Evolutionary conservation across 495 filamentous ascomycete genomes (phyloP).

Genomic region (Platismatia glauca): DNA sequence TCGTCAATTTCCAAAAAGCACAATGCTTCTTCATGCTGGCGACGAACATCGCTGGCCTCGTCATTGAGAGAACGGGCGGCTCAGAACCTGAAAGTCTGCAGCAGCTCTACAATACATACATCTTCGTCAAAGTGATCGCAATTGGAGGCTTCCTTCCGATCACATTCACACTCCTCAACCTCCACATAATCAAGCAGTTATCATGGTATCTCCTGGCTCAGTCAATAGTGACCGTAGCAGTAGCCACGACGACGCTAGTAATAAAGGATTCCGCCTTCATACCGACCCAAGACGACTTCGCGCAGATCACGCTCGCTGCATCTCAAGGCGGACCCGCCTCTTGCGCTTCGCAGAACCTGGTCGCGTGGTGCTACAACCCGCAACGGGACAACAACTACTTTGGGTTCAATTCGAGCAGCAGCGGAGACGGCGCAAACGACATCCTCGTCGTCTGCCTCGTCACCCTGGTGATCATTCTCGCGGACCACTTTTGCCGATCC

Average conservation of each 20-base stretch:
- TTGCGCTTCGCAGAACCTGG: not conserved
- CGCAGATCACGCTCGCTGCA: not conserved
- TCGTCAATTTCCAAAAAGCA: constrained; percentile 24
- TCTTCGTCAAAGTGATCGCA: constrained; percentile 18
- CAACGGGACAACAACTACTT: not conserved
- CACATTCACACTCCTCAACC: constrained; percentile 21
- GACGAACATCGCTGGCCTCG: constrained; percentile 19
- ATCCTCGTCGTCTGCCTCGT: not conserved
- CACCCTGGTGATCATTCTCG: not conserved
- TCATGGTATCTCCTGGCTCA: constrained; percentile 21
- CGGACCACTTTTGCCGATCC: not conserved
- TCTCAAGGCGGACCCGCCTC: not conserved
- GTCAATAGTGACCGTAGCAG: constrained; percentile 9
- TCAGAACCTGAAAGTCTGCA: constrained; percentile 17
- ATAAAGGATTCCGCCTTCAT: not conserved
- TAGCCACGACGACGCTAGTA: constrained; percentile 1
- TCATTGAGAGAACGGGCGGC: constrained; percentile 9
- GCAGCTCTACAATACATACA: constrained; percentile 18
- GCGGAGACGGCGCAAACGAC: not conserved
- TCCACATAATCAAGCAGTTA: constrained; percentile 14
- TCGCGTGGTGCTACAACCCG: not conserved
- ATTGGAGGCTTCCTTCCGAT: constrained; percentile 20
- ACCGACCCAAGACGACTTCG: not conserved
- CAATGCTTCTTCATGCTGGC: constrained; percentile 25
- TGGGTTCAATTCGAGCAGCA: not conserved